Conservation (phyloP, 345 rosid genomes). For the Populus davidiana region DNA sequence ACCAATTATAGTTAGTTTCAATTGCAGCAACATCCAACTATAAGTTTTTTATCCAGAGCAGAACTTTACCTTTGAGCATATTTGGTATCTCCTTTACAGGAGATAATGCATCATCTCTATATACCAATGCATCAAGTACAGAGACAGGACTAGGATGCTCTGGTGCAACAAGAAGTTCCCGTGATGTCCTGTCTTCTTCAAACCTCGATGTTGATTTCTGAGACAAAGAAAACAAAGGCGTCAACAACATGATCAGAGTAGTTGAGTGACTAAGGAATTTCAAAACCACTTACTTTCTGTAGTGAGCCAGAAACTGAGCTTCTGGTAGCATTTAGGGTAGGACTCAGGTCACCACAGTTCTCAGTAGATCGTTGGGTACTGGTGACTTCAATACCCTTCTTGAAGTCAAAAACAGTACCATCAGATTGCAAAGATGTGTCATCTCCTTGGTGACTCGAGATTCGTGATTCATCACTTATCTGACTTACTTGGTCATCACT, state of each 20-base stretch:
- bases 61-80: constrained; percentile 40
- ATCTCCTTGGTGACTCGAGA: constrained; percentile 54
- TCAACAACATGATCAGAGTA: constrained; percentile 13
- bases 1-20: not conserved
- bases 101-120: constrained; percentile 57
- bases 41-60: not conserved
- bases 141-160: constrained; percentile 92
- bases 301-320: constrained; percentile 38
- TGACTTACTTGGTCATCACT: constrained; percentile 76
- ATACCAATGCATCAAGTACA: constrained; percentile 59
- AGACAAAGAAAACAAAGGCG: constrained; percentile 13
- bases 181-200: constrained; percentile 44
- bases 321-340: constrained; percentile 35
- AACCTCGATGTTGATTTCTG: constrained; percentile 50
- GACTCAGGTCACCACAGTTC: constrained; percentile 39
- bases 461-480: constrained; percentile 65
- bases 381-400: constrained; percentile 34
- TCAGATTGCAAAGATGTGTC: constrained; percentile 57
- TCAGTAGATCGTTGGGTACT: constrained; percentile 33
- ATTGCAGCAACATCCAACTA: not conserved
- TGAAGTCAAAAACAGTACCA: constrained; percentile 34
- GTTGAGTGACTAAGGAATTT: constrained; percentile 2
- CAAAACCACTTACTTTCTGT: constrained; percentile 48
- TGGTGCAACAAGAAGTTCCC: constrained; percentile 42
- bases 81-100: constrained; percentile 50